Base-by-base conservation (phyloP, 176 grass and related monocot genomes). In the Carex kokanica region DNA sequence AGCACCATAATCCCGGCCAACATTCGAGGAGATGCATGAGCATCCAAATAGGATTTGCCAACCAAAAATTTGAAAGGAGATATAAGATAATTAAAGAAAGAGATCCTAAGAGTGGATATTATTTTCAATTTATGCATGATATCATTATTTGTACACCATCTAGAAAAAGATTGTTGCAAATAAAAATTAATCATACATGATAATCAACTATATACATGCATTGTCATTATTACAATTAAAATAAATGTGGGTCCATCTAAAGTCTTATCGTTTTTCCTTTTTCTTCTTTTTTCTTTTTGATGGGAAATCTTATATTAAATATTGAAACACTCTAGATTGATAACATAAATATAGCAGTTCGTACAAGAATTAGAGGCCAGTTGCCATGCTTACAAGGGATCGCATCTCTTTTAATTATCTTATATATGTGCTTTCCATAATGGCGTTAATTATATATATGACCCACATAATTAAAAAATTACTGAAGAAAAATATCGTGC, bases 321-420 rank as follows among this genome's bases (percentile, higher is more conserved):
- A 74, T 51, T 25, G 45, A 74, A 52, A 52, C 20, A 51, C 70
- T 52, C 3, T 25, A 74, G 1, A 3, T 51, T 24, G 18, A 52
- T 74, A 74, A 74, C 21, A 17, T 53, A 74, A 29, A 52, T 74
- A 53, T 74, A 53, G 71, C 11, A 53, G 45, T 74, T 74, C 43
- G 71, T 74, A 74, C 71, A 74, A 53, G 12, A 74, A 74, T 74
- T 29, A 53, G 71, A 27, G 29, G 71, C 45, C 71, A 53, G 71
- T 74, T 74, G 71, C 45, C 71, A 21, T 74, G 45, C 71, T 74
- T 53, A 25, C 23, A 53, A 24, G 21, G 47, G 34, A 53, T 53
- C 13, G 45, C 71, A 74, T 74, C 43, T 53, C 45, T 74, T 53
- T 74, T 2, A n/a, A n/a, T n/a, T n/a, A 27, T 74, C 20, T 51